Base-by-base conservation (phyloP, 139 green algal species). In the Chlorella sorokiniana region DNA sequence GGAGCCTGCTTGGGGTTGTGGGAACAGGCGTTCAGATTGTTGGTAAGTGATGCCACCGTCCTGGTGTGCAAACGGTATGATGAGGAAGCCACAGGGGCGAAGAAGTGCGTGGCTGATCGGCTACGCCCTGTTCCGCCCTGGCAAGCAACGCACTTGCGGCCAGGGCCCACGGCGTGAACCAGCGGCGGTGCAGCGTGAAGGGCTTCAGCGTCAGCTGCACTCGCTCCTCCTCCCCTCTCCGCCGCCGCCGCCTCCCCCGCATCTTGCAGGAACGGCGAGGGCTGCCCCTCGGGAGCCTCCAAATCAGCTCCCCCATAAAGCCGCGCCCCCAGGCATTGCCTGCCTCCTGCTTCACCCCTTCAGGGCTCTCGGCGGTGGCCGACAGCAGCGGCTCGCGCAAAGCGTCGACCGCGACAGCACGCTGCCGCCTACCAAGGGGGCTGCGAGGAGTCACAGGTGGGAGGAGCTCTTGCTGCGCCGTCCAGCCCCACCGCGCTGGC, bases 1-100 rank as follows among this genome's bases (percentile, higher is more conserved):
- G 63, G 63, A 70, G 63, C 63, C 63, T 70, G 63, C 63, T 29
- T 61, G 52, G n/a, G n/a, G n/a, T n/a, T n/a, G n/a, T n/a, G 3
- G 52, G 52, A 61, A 23, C 22, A 4, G 9, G 52, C 5, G 5
- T 20, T 20, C 22, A 56, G 11, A 23, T 23, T 61, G 52, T 61
- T n/a, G n/a, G n/a, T n/a, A n/a, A n/a, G n/a, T n/a, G n/a, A n/a
- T n/a, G n/a, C n/a, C n/a, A n/a, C n/a, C n/a, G n/a, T n/a, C n/a
- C n/a, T n/a, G n/a, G n/a, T n/a, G n/a, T n/a, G n/a, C n/a, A n/a
- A n/a, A n/a, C n/a, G n/a, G n/a, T n/a, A n/a, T n/a, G n/a, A n/a
- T n/a, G n/a, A n/a, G n/a, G n/a, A n/a, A n/a, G n/a, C n/a, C n/a
- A n/a, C n/a, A n/a, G n/a, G n/a, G n/a, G n/a, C n/a, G n/a, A n/a